These are phyloP conservation scores for Blastocystis hominis DNA, from an alignment of 352 stramenopile genomes.

Conservation along the genomic window DNA sequence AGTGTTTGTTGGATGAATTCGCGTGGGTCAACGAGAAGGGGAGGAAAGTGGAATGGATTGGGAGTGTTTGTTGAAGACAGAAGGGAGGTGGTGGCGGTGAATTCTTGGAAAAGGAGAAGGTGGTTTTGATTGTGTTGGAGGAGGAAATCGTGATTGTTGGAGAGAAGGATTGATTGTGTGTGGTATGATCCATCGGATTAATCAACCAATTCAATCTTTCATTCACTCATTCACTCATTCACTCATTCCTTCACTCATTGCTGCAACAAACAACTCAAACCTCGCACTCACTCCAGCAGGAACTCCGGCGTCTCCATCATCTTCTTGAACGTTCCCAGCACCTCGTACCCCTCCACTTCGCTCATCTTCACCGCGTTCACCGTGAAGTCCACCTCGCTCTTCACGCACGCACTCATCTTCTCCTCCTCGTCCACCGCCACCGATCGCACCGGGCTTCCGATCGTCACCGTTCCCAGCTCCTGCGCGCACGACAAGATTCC, in stretches of 20 bases:
- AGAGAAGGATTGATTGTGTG: background rate
- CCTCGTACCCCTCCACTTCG: background rate
- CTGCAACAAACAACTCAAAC: background rate
- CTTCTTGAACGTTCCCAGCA: background rate
- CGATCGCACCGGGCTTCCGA: background rate
- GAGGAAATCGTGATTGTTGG: no score
- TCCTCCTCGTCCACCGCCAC: slow-evolving; percentile 21
- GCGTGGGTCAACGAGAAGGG: no score
- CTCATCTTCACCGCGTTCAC: slow-evolving; percentile 15
- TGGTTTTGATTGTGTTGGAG: no score
- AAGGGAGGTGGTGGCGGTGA: no score
- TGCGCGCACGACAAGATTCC: background rate
- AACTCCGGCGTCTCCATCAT: slow-evolving; percentile 40
- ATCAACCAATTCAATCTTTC: background rate
- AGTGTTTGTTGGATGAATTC: no score
- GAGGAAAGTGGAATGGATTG: no score
- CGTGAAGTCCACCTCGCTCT: background rate
- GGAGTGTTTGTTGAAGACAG: no score
- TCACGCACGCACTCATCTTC: background rate
- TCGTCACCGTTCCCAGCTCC: slow-evolving; percentile 26
- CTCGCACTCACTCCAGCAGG: background rate
- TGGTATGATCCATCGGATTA: background rate
- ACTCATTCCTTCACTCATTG: background rate
- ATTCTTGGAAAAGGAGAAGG: no score
- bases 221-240: no score